Conservation (phyloP, 345 rosid genomes). For the Carallia brachiata region DNA sequence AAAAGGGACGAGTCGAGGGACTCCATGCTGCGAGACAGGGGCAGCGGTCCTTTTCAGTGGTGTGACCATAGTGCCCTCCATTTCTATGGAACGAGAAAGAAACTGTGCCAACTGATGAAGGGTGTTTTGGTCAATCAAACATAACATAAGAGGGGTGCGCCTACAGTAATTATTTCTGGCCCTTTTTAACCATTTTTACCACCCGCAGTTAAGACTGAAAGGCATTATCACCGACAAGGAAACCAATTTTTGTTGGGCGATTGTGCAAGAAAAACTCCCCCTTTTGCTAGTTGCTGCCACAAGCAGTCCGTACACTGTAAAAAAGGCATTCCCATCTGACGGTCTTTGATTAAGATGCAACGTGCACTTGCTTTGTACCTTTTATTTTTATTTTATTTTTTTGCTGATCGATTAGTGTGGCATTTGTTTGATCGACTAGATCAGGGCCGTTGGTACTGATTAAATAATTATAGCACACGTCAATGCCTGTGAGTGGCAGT, state of each 20-base stretch:
- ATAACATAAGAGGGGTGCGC: background rate
- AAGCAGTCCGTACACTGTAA: slow-evolving; percentile 42
- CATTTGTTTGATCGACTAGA: slow-evolving; percentile 2
- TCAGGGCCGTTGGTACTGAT: slow-evolving; percentile 16
- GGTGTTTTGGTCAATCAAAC: slow-evolving; percentile 24
- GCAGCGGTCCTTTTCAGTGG: slow-evolving; percentile 28
- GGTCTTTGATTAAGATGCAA: slow-evolving; percentile 51
- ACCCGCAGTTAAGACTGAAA: background rate
- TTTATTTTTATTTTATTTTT: background rate
- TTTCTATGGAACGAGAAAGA: background rate
- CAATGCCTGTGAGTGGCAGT: background rate
- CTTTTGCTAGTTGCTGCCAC: background rate
- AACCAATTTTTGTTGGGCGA: background rate
- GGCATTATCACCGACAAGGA: too few relatives aligned
- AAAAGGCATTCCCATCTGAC: slow-evolving; percentile 33
- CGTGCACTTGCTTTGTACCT: slow-evolving; percentile 39
- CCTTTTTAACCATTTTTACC: background rate
- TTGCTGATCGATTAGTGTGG: background rate
- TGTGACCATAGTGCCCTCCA: slow-evolving; percentile 36
- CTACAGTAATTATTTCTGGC: slow-evolving; percentile 15
- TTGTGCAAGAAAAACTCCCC: background rate
- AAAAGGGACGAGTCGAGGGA: slow-evolving; percentile 46
- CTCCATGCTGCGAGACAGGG: slow-evolving; percentile 26
- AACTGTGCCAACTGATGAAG: slow-evolving; percentile 3
- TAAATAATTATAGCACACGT: background rate